Conservation (phyloP, 2,329 filamentous ascomycete genomes). For the Xylaria digitata region DNA sequence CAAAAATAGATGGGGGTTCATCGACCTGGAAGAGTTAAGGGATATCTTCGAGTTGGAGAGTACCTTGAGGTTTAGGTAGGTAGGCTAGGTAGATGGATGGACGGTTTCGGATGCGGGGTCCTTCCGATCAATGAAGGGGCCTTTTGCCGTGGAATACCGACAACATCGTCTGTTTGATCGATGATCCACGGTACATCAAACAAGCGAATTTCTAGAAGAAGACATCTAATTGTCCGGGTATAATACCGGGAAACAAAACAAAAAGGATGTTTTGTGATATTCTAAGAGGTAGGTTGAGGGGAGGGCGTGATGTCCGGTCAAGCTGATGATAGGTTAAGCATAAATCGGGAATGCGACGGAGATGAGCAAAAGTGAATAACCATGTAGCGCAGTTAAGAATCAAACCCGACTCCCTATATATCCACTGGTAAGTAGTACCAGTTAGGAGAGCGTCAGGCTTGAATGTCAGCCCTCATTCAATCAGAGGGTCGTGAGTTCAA, state of each 20-base stretch:
- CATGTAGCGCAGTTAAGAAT: no score
- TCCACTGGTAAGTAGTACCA: no score
- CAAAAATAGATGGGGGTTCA: background rate
- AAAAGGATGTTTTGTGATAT: background rate
- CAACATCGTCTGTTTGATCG: slow-evolving; percentile 27
- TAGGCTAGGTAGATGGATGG: background rate
- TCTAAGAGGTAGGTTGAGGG: no score
- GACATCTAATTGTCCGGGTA: background rate
- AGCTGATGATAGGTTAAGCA: no score
- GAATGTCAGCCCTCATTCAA: no score
- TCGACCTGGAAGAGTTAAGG: background rate
- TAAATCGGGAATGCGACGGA: no score
- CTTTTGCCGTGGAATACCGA: slow-evolving; percentile 27
- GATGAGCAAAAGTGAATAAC: no score
- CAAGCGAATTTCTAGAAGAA: background rate
- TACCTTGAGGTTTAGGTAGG: background rate
- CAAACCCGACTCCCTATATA: no score
- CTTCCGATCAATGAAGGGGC: slow-evolving; percentile 31
- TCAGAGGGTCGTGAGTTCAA: no score
- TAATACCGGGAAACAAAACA: background rate
- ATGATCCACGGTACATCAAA: slow-evolving; percentile 31
- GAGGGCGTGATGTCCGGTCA: no score
- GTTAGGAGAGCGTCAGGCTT: no score
- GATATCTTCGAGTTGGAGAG: no score
- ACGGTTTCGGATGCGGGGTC: slow-evolving; percentile 30